A percentile compares a stretch with the other conserved stretches of the same genome.
Conservation (phyloP, 257 asterid genomes). For the Nicotiana tabacum region DNA sequence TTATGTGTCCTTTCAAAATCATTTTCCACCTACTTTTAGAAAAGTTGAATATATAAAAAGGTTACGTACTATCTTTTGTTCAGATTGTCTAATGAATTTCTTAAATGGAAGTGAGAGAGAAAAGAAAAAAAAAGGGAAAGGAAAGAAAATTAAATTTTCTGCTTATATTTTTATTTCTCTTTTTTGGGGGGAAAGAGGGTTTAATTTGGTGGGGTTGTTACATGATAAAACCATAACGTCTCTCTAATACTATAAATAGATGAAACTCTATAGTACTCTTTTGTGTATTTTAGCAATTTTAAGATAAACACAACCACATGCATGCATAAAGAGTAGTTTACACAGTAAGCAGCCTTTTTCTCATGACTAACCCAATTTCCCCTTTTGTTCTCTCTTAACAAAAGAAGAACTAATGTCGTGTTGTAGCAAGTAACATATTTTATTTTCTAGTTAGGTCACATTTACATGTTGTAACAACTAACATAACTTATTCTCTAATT, state of each 20-base stretch:
- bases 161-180: background rate
- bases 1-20: background rate
- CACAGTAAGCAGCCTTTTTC: background rate
- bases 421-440: too few species aligned
- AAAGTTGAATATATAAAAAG: background rate
- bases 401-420: background rate
- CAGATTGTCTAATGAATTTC: background rate
- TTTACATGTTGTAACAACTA: too few species aligned
- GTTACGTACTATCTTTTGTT: background rate
- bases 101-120: background rate
- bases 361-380: background rate
- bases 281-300: background rate
- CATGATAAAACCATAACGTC: background rate
- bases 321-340: background rate
- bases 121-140: background rate
- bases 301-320: background rate
- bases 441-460: too few species aligned
- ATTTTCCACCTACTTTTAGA: background rate
- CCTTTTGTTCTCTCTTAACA: background rate
- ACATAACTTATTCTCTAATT: too few species aligned
- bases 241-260: background rate
- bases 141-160: background rate
- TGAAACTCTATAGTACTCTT: background rate
- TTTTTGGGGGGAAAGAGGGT: background rate
- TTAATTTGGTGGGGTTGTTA: slow-evolving; percentile 1